Conservation (phyloP, 2,329 filamentous ascomycete species). For the Neopestalotiopsis clavispora region DNA sequence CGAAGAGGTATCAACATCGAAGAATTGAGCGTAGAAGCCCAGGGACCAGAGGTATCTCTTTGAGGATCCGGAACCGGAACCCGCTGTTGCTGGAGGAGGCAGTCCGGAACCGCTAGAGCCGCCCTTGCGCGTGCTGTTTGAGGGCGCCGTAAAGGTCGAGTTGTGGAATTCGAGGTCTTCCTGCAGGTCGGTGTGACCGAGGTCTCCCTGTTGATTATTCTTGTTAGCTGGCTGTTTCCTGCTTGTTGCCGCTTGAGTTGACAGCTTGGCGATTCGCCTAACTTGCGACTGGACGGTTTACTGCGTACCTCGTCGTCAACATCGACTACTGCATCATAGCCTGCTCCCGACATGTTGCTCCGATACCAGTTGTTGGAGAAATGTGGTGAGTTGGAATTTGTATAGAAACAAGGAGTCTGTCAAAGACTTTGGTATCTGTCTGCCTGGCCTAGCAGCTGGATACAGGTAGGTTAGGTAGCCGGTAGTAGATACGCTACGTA, state of each 20-base stretch:
- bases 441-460: slow-evolving; percentile 15
- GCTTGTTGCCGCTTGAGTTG: slow-evolving; percentile 18
- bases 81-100: slow-evolving; percentile 61
- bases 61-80: slow-evolving; percentile 45
- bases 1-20: slow-evolving; percentile 94
- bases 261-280: slow-evolving; percentile 11
- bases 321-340: slow-evolving; percentile 98
- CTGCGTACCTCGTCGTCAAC: slow-evolving; percentile 85
- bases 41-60: slow-evolving; percentile 94
- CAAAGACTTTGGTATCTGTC: not conserved
- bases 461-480: not conserved
- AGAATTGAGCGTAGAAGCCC: slow-evolving; percentile 96
- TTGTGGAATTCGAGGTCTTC: slow-evolving; percentile 99
- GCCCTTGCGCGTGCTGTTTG: slow-evolving; percentile 50
- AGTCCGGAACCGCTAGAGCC: slow-evolving; percentile 51
- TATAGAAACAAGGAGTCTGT: not conserved
- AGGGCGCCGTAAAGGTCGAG: slow-evolving; percentile 76
- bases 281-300: not conserved
- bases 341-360: slow-evolving; percentile 72
- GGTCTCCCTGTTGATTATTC: slow-evolving; percentile 67
- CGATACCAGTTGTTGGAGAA: not conserved
- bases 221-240: not conserved
- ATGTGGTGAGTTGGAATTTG: not conserved
- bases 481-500: not conserved
- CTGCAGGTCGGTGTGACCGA: slow-evolving; percentile 97